Base-by-base conservation (phyloP, 2,329 filamentous ascomycete genomes). In the Arthroderma sp. region DNA sequence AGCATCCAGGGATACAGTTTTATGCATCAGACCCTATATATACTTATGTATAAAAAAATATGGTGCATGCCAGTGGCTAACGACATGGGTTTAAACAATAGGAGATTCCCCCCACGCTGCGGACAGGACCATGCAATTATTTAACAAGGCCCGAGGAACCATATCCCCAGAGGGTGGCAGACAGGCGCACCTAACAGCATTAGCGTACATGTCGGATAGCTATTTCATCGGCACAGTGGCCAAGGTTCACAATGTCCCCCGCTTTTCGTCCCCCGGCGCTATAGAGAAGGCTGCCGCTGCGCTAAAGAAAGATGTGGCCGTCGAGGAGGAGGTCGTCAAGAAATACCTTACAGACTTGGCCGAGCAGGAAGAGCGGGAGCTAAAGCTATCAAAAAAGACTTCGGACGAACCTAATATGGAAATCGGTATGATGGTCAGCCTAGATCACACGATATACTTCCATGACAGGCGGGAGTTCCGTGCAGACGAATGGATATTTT, bases 201-300 rank as follows among this genome's bases (percentile, higher is more conserved):
- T 98, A 61, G 91, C 91, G 23, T 98, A 97, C 75, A 87, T 97
- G 76, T 88, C 85, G 25, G 91, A 97, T 73, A 87, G 81, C 67
- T 93, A 88, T 74, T 97, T 98, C 73, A 91, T 97, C 70, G 91
- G 88, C 39, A 96, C 91, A 1, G 82, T 96, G 6, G 78, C 85
- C 28, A 82, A 88, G 19, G 84, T 91, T 56, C 91, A 96, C 71
- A 80, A 82, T 58, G 78, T 96, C 37, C 91, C 87, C 80, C 79
- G 87, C 13, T 88, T 87, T 68, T 81, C 80, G 0, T 79, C 75
- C 11, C 77, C 77, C 1, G 72, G 63, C 2, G 72, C 73, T 54
- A 67, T 76, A 23, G 65, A 75, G 63, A 64, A 67, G 61, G 65
- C 69, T 0, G 58, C 76, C 23, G 67, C 70, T 5, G 66, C 66